Percentiles rank a stretch among this genome's conserved stretches.
Conservation (phyloP, 2,329 filamentous ascomycete species). For the Tolypocladium guangdongense region DNA sequence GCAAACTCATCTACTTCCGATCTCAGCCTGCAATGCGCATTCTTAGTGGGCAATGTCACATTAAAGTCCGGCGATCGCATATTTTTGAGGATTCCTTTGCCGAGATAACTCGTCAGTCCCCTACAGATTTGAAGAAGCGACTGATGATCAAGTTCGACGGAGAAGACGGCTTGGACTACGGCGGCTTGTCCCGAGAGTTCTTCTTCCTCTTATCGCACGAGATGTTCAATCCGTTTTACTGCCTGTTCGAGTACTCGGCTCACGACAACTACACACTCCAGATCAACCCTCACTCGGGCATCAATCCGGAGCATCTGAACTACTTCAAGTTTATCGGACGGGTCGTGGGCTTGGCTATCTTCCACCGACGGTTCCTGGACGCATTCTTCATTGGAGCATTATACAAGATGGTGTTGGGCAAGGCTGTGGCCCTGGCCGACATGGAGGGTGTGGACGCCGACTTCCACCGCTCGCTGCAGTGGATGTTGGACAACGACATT, state of each 20-base stretch:
- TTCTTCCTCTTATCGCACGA: constrained; percentile 98
- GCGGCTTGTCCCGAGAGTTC: constrained; percentile 94
- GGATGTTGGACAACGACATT: constrained; percentile 98
- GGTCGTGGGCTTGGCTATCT: constrained; percentile 92
- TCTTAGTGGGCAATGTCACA: constrained; percentile 90
- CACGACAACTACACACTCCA: constrained; percentile 99
- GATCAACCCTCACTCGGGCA: constrained; percentile 98
- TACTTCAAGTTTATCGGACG: constrained; percentile 99
- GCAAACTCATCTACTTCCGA: constrained; percentile 98
- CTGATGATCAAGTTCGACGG: constrained; percentile 99
- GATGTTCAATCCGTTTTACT: constrained; percentile 99
- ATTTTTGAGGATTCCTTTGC: constrained; percentile 99
- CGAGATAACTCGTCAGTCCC: constrained; percentile 93
- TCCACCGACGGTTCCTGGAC: constrained; percentile 93
- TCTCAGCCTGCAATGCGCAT: constrained; percentile 95
- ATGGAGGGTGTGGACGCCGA: constrained; percentile 99
- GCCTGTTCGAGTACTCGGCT: constrained; percentile 96
- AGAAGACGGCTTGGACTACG: constrained; percentile 95
- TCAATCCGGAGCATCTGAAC: constrained; percentile 97
- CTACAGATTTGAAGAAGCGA: constrained; percentile 92
- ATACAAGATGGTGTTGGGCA: constrained; percentile 98
- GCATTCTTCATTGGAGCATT: constrained; percentile 98
- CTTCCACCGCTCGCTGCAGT: constrained; percentile 91
- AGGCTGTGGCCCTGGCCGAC: constrained; percentile 81
- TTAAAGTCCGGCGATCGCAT: constrained; percentile 91